Base-by-base conservation (phyloP, 352 stramenopile genomes). In the Aphanomyces astaci region DNA sequence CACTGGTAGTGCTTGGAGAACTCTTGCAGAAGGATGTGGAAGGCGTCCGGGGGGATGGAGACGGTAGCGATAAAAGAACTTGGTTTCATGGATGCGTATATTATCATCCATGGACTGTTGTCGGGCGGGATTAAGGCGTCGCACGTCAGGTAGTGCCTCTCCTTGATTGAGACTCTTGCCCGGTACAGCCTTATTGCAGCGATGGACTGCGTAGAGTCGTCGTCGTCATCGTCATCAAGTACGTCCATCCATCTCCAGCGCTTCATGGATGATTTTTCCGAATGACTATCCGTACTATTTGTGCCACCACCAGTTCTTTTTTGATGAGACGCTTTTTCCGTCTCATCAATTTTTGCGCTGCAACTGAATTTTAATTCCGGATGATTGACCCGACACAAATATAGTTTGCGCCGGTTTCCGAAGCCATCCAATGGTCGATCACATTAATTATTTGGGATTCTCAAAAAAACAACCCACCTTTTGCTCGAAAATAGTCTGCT, bases 311-410 rank as follows among this genome's bases (percentile, higher is more conserved):
- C 9, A 24, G 7, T 7, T 10, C 17, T 33, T 40, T 33, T 59
- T 59, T 59, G 51, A 7, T 59, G 25, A 39, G 51, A 33, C 51
- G 13, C 30, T 32, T 32, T 32, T 59, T 22, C 19, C 51, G 51
- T 59, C 51, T 33, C 17, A 25, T 15, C 51, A 59, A 59, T 36
- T 36, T 36, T 39, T 30, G 51, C 19, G 30, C 22, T 19, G n/a
- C 22, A 59, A 24, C 0, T 59, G 24, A 30, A 39, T 59, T 39
- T 24, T 24, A 59, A 2, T 59, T 33, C 51, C 51, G 51, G 24
- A 59, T 59, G 51, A 36, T 25, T 40, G 22, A n/a, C n/a, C n/a
- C n/a, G n/a, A n/a, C n/a, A n/a, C n/a, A n/a, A 59, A 59, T 36
- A 59, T 24, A 33, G 24, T 30, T 59, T 59, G 51, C 30, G 51